A percentile compares a stretch with the other conserved stretches of the same genome.
These are phyloP conservation scores for Cudoniella acicularis DNA, from an alignment of 495 filamentous ascomycete species.

Conservation along the genomic window DNA sequence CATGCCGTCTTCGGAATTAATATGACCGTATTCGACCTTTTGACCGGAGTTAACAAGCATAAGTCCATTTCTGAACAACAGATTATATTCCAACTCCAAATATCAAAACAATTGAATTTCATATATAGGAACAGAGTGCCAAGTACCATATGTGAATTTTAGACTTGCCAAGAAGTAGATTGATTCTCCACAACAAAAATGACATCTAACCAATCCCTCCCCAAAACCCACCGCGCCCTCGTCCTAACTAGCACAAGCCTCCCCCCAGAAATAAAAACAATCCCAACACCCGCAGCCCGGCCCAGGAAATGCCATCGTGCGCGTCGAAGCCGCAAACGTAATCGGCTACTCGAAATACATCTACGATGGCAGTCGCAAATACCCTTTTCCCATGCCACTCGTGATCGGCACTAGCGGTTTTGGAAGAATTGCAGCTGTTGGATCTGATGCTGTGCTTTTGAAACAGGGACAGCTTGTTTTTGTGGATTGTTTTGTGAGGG, in stretches of 20 bases:
- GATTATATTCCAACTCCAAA: too few relatives aligned
- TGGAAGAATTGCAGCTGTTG: background rate
- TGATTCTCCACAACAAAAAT: background rate
- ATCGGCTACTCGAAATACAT: background rate
- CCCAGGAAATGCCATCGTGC: background rate
- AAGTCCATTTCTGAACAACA: too few relatives aligned
- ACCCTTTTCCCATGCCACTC: background rate
- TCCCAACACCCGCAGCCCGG: background rate
- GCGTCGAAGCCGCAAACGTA: background rate
- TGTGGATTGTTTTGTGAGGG: constrained; percentile 7
- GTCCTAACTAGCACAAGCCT: background rate
- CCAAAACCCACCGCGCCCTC: constrained; percentile 2
- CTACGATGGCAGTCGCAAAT: background rate
- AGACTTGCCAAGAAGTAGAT: background rate
- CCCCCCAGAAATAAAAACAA: background rate
- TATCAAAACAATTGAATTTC: too few relatives aligned
- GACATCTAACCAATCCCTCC: background rate
- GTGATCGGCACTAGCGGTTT: constrained; percentile 3
- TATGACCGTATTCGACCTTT: too few relatives aligned
- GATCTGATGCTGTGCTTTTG: constrained; percentile 6
- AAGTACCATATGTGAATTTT: background rate
- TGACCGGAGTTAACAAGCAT: too few relatives aligned
- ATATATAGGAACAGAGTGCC: too few relatives aligned
- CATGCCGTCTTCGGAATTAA: too few relatives aligned
- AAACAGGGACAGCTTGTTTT: constrained; percentile 10